phyloP scores from a whole-genome alignment of 345 rosid genomes.

The Eucalyptus erythrocorys region DNA sequence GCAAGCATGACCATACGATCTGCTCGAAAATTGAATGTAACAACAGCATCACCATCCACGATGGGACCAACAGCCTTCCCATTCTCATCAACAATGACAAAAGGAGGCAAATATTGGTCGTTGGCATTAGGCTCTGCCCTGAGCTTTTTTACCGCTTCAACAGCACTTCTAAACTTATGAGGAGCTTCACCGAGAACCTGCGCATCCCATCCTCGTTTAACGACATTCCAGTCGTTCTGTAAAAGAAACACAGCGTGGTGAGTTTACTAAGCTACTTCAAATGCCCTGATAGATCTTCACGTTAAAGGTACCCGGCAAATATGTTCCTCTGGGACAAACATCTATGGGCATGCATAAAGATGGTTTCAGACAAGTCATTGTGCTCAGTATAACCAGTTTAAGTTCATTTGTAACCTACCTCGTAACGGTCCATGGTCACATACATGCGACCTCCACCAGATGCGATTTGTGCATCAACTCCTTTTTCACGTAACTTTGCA shows the following conservation, averaged over 20 bases:
- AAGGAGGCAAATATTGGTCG: conserved; percentile 88
- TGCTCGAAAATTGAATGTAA: conserved; percentile 88
- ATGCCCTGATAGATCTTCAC: not conserved
- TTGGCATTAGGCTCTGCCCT: conserved; percentile 60
- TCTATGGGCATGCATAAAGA: not conserved
- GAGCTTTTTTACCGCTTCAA: conserved; percentile 80
- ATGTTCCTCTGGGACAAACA: not conserved
- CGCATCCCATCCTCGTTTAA: conserved; percentile 98
- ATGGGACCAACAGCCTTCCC: conserved; percentile 83
- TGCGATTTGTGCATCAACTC: conserved; percentile 81
- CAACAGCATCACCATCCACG: conserved; percentile 95
- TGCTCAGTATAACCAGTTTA: not conserved
- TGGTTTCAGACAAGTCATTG: not conserved
- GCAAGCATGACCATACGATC: conserved; percentile 97
- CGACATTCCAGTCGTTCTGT: conserved; percentile 94
- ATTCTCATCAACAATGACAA: conserved; percentile 74
- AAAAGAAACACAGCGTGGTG: not conserved
- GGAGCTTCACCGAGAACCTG: conserved; percentile 99
- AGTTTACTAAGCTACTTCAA: not conserved
- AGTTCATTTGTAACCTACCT: conserved; percentile 22
- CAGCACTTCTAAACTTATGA: conserved; percentile 62
- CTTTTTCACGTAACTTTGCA: conserved; percentile 41
- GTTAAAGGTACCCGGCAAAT: not conserved
- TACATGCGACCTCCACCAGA: conserved; percentile 99
- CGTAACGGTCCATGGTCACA: conserved; percentile 95